Conservation (phyloP, 305 asterid genomes). For the Solanum chacoense region DNA sequence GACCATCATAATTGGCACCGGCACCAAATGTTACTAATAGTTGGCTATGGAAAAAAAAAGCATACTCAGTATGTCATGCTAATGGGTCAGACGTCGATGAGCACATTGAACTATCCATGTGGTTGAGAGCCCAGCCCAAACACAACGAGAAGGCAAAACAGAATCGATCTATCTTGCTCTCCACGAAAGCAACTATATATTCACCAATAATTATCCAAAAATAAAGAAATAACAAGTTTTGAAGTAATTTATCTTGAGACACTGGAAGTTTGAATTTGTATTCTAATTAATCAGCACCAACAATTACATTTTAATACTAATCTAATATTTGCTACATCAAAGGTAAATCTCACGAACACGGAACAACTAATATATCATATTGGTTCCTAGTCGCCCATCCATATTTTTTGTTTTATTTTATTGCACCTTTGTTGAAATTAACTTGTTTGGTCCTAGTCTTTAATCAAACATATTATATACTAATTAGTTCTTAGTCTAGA, state of each 20-base stretch:
- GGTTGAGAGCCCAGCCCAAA: not conserved
- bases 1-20: not conserved
- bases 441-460: not conserved
- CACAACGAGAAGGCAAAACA: not conserved
- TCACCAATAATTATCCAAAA: not conserved
- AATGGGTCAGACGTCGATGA: not conserved
- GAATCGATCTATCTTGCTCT: not conserved
- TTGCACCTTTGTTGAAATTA: not conserved
- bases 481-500: too few relatives aligned
- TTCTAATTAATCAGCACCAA: not conserved
- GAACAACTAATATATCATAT: not conserved
- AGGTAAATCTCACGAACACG: not conserved
- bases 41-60: not conserved
- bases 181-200: not conserved
- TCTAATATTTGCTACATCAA: not conserved
- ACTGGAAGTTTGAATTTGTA: not conserved
- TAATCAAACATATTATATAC: not conserved
- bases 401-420: not conserved
- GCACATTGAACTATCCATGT: not conserved
- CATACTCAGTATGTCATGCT: not conserved
- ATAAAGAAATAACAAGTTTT: not conserved
- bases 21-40: not conserved
- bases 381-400: not conserved
- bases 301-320: not conserved
- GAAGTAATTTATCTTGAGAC: not conserved